Evolutionary conservation across 768 basidiomycete species (phyloP).

Genomic region (Lyophyllum atratum): DNA sequence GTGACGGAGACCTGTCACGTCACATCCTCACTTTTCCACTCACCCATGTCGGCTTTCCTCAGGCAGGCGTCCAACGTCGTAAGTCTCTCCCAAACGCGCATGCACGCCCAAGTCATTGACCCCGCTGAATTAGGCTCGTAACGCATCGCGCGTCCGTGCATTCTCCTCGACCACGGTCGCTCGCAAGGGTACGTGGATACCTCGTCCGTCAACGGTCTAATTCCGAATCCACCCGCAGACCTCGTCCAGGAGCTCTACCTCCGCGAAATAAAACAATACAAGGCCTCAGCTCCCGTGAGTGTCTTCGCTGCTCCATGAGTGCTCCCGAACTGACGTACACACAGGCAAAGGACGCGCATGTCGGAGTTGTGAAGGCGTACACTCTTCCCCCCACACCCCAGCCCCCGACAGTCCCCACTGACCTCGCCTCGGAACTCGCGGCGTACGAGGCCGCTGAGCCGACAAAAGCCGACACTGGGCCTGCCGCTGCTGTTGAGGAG

Average conservation of each 20-base stretch:
- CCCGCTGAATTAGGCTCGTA: conserved; percentile 44
- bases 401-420: conserved; percentile 72
- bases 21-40: conserved; percentile 46
- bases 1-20: conserved; percentile 40
- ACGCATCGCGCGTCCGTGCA: conserved; percentile 50
- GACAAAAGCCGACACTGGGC: conserved; percentile 39
- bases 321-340: background rate
- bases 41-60: conserved; percentile 71
- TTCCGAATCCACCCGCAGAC: conserved; percentile 63
- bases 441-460: conserved; percentile 88
- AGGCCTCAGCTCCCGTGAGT: conserved; percentile 71
- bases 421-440: conserved; percentile 86
- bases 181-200: conserved; percentile 59
- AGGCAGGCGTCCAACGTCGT: conserved; percentile 57
- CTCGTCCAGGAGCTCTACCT: conserved; percentile 92
- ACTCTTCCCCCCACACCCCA: conserved; percentile 72
- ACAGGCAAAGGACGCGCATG: conserved; percentile 91
- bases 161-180: conserved; percentile 62
- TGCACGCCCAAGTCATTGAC: background rate
- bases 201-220: conserved; percentile 15
- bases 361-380: conserved; percentile 85
- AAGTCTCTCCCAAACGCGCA: conserved; percentile 21
- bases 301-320: background rate
- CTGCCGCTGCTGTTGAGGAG: conserved; percentile 37
- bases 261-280: conserved; percentile 88